Conservation (phyloP, 164 flowering plant genomes). For the Dillenia turbinata region DNA sequence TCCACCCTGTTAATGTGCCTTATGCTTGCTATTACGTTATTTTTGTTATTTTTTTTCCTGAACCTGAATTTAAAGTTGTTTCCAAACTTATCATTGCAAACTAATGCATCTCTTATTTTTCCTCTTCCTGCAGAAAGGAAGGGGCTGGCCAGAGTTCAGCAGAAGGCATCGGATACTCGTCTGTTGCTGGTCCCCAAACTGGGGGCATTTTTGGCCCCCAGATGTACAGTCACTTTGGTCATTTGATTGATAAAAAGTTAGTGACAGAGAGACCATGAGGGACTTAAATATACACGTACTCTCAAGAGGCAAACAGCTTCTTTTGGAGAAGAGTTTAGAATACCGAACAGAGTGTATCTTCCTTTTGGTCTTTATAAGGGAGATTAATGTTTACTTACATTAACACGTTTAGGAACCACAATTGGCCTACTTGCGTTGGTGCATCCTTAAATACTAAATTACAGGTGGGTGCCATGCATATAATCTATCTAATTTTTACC, state of each 20-base stretch:
- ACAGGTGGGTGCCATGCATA: too few relatives aligned
- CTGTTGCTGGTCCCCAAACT: conserved; percentile 37
- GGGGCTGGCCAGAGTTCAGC: conserved; percentile 41
- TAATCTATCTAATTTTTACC: too few relatives aligned
- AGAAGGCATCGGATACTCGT: conserved; percentile 37
- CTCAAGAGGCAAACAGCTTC: conserved; percentile 26
- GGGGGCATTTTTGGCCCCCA: conserved; percentile 62
- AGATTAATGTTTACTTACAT: conserved; percentile 37
- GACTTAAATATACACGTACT: conserved; percentile 16
- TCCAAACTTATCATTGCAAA: background rate
- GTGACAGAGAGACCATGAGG: conserved; percentile 2
- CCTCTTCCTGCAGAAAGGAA: conserved; percentile 45
- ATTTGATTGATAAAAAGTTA: conserved; percentile 40
- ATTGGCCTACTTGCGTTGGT: too few relatives aligned
- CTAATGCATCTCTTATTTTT: background rate
- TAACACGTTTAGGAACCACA: conserved; percentile 1
- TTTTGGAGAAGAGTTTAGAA: conserved; percentile 30
- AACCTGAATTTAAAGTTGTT: too few relatives aligned
- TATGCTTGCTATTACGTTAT: too few relatives aligned
- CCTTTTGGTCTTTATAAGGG: conserved; percentile 37
- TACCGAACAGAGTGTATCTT: conserved; percentile 47
- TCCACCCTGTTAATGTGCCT: too few relatives aligned
- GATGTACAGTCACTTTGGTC: conserved; percentile 94
- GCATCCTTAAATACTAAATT: too few relatives aligned
- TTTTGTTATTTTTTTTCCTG: too few relatives aligned